Percentiles rank a stretch among this genome's conserved stretches.
phyloP scores from a whole-genome alignment of 202 grass and related monocot genomes.

The Schoenoplectus triqueter region DNA sequence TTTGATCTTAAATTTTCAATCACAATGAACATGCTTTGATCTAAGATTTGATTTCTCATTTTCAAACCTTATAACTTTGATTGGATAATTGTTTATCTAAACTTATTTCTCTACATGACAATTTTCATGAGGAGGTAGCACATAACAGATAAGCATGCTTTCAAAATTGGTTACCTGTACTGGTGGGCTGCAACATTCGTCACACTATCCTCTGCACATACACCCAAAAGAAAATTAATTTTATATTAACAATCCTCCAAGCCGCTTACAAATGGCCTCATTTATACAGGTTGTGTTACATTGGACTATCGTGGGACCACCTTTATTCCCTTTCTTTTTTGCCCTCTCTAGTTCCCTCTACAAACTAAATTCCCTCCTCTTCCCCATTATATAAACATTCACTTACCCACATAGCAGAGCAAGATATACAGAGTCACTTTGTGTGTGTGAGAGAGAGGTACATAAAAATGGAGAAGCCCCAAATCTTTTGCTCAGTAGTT shows the following conservation, averaged over 20 bases:
- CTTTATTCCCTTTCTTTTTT: not conserved
- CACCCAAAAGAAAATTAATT: slow-evolving; percentile 29
- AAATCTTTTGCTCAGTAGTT: slow-evolving; percentile 19
- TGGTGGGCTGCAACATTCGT: not conserved
- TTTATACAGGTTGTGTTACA: slow-evolving; percentile 42
- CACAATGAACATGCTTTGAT: too few species aligned
- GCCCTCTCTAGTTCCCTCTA: not conserved
- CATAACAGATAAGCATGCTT: not conserved
- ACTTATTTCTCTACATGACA: too few species aligned
- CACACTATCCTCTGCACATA: slow-evolving; percentile 16
- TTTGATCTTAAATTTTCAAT: too few species aligned
- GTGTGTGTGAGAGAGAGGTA: not conserved
- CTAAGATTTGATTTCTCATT: too few species aligned
- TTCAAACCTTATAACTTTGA: too few species aligned
- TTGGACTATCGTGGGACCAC: slow-evolving; percentile 33
- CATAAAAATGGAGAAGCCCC: slow-evolving; percentile 25
- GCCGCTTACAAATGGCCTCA: slow-evolving; percentile 15
- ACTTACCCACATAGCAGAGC: slow-evolving; percentile 22
- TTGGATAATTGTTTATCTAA: too few species aligned
- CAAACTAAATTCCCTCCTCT: slow-evolving; percentile 13
- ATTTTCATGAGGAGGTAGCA: not conserved
- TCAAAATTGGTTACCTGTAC: not conserved
- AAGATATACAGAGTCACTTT: not conserved
- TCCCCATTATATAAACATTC: slow-evolving; percentile 43
- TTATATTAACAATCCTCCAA: slow-evolving; percentile 26